Evolutionary conservation across 495 filamentous ascomycete genomes (phyloP).

Genomic region (Gamarada debralockiae): DNA sequence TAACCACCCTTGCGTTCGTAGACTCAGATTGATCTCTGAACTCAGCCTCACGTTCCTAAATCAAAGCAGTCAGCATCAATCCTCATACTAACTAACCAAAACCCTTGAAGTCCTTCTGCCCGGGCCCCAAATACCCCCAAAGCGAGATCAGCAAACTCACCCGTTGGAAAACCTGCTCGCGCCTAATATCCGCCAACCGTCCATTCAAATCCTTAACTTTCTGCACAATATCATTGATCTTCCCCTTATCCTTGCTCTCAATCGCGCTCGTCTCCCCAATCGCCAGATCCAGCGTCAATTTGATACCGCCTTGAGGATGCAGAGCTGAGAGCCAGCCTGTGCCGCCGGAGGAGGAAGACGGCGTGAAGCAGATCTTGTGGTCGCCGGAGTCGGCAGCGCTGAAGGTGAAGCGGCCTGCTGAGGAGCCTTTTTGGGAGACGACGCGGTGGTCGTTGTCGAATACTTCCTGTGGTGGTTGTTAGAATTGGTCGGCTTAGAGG

Average conservation of each 20-base stretch:
- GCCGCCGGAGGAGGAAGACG: conserved; percentile 57
- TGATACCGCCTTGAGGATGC: conserved; percentile 66
- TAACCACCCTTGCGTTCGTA: conserved; percentile 88
- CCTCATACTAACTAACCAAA: no score
- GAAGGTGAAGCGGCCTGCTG: conserved; percentile 90
- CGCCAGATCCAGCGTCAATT: conserved; percentile 82
- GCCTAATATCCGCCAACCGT: conserved; percentile 80
- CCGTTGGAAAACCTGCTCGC: conserved; percentile 95
- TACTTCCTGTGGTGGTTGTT: conserved; percentile 56
- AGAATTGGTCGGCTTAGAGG: conserved; percentile 4
- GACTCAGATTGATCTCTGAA: conserved; percentile 96
- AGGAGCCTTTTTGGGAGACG: conserved; percentile 74
- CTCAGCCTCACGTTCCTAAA: conserved; percentile 91
- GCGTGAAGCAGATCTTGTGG: conserved; percentile 91
- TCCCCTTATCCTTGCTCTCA: conserved; percentile 89
- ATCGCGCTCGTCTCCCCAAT: conserved; percentile 96
- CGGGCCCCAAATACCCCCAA: background rate
- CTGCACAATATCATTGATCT: conserved; percentile 86
- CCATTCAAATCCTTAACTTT: conserved; percentile 88
- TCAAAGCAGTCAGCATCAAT: background rate
- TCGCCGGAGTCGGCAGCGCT: conserved; percentile 89
- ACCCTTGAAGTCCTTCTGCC: no score
- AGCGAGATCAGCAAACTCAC: conserved; percentile 46
- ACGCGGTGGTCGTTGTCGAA: conserved; percentile 99
- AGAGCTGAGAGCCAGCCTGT: conserved; percentile 67